Conservation (phyloP, 371 early-diverging fungal species). For the Apophysomyces variabilis region DNA sequence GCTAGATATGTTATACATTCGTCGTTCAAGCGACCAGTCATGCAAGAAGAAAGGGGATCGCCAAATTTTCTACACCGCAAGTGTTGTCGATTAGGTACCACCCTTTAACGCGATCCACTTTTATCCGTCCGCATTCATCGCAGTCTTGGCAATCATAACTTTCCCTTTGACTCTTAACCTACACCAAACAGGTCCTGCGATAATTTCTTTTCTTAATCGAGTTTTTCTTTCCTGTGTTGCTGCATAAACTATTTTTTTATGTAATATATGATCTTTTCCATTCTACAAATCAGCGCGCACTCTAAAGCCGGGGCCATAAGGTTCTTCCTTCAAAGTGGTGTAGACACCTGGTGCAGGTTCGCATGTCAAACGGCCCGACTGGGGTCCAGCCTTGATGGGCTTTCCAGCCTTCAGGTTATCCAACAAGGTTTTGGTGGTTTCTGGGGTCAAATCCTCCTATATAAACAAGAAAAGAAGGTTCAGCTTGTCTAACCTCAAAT, state of each 20-base stretch:
- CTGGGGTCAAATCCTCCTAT: constrained; percentile 96
- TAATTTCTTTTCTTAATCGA: not conserved
- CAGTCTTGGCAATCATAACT: too few species aligned
- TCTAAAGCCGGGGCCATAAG: constrained; percentile 92
- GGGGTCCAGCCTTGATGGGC: constrained; percentile 84
- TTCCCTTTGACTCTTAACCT: too few species aligned
- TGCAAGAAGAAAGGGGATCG: too few species aligned
- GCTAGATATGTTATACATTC: too few species aligned
- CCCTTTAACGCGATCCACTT: too few species aligned
- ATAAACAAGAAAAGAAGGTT: constrained; percentile 11
- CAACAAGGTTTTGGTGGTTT: constrained; percentile 85
- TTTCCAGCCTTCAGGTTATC: constrained; percentile 85
- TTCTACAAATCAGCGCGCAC: constrained; percentile 83
- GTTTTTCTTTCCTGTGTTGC: constrained; percentile 3
- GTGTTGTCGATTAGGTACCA: too few species aligned
- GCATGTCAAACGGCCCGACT: constrained; percentile 84
- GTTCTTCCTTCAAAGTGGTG: constrained; percentile 85
- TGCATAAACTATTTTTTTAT: too few species aligned
- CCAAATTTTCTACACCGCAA: too few species aligned
- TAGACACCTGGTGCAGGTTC: constrained; percentile 80
- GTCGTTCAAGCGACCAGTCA: too few species aligned
- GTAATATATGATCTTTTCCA: not conserved
- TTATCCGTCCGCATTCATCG: too few species aligned
- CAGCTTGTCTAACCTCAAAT: not conserved
- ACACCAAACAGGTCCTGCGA: too few species aligned